Conservation (phyloP, 2,329 filamentous ascomycete species). For the Fusarium papillatum region DNA sequence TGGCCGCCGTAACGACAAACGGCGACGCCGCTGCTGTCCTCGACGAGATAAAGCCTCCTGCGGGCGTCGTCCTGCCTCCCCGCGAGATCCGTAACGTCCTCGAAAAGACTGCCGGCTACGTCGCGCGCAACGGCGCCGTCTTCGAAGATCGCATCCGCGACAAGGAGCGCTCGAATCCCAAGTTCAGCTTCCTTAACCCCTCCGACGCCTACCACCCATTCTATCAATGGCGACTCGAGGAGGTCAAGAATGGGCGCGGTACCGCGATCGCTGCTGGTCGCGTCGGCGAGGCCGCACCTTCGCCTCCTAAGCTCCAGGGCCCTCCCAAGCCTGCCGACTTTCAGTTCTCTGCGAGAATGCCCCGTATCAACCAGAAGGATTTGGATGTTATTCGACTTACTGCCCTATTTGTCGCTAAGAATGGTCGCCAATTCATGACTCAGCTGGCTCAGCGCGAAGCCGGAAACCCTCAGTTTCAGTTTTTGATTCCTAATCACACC, state of each 20-base stretch:
- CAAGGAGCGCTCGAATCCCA: slow-evolving; percentile 87
- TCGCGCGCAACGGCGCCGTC: slow-evolving; percentile 75
- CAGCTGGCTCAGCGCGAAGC: slow-evolving; percentile 89
- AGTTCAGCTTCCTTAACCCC: slow-evolving; percentile 88
- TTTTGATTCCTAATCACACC: slow-evolving; percentile 94
- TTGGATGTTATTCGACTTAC: slow-evolving; percentile 82
- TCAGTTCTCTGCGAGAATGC: slow-evolving; percentile 96
- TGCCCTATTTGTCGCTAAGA: slow-evolving; percentile 92
- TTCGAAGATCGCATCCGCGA: slow-evolving; percentile 90
- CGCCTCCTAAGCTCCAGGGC: slow-evolving; percentile 78
- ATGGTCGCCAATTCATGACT: slow-evolving; percentile 93
- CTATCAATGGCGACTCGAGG: slow-evolving; percentile 91
- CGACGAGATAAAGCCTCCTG: slow-evolving; percentile 82
- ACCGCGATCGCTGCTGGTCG: slow-evolving; percentile 84
- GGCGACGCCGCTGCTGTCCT: slow-evolving; percentile 64
- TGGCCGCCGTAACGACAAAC: slow-evolving; percentile 58
- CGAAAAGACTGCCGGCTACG: slow-evolving; percentile 95
- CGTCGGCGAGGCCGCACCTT: slow-evolving; percentile 70
- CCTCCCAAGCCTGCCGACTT: slow-evolving; percentile 90
- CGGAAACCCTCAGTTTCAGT: slow-evolving; percentile 95
- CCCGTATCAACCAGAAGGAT: slow-evolving; percentile 96
- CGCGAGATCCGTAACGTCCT: slow-evolving; percentile 88
- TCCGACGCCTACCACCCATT: slow-evolving; percentile 89
- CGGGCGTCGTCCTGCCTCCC: slow-evolving; percentile 89
- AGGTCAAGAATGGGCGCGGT: slow-evolving; percentile 87